Evolutionary conservation across 768 basidiomycete species (phyloP), one percentile per base, ranked within the genome.

Genomic region (Cyathus striatus): DNA sequence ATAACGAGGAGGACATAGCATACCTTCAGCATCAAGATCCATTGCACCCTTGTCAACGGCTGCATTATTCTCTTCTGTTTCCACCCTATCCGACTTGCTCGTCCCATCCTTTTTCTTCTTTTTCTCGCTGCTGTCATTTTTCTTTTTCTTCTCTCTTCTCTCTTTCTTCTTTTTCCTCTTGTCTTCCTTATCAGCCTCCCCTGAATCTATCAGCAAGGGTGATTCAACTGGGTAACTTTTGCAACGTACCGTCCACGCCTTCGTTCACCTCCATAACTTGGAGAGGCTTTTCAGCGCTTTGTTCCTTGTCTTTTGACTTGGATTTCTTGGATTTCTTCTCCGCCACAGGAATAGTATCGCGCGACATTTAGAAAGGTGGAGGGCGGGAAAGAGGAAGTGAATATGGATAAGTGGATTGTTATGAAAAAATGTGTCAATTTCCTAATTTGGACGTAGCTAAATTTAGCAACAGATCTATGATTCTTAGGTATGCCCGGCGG

Each of bases 221-320:
- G 13, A 46, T 27, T 3, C 23, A 41, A 26, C 38, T 38, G 46
- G 25, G 9, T 27, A 40, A 36, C 26, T 24, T 26, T 23, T 35
- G 34, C n/a, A 41, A 3, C 16, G 35, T 34, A 52, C 43, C 40
- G 48, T 48, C 40, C 38, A 45, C 37, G 18, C 41, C 49, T 16
- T 24, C 22, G 26, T 44, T 32, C 37, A 22, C n/a, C 38, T 44
- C 38, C 6, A 23, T 23, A 17, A 34, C 18, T 30, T 23, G 21
- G 17, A 32, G 26, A 17, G 25, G 33, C 18, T 40, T 35, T 18
- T 14, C 49, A 17, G 22, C 41, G 21, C 45, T 53, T 41, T 52
- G 50, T 18, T 47, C 50, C 44, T 57, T 59, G 12, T 47, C 42
- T 49, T 56, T 60, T 16, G 58, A 46, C 37, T 58, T 58, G 39